phyloP scores from a whole-genome alignment of 2,329 filamentous ascomycete genomes.

The Aspergillus quadricinctus region DNA sequence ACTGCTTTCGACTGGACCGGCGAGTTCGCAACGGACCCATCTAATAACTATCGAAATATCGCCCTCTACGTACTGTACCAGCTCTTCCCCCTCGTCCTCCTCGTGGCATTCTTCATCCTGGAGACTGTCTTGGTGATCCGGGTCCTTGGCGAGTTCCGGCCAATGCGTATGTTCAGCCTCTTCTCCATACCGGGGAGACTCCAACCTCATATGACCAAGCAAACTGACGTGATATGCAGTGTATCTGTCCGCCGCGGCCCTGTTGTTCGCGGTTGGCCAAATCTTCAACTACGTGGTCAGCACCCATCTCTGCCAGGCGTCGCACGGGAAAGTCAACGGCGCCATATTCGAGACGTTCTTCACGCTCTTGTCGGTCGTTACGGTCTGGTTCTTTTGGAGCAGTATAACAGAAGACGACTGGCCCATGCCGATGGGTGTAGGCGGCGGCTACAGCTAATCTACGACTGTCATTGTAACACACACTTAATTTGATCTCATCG shows the following conservation, averaged over 20 bases:
- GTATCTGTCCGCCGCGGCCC: conserved; percentile 67
- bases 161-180: conserved; percentile 63
- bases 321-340: conserved; percentile 82
- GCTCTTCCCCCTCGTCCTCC: conserved; percentile 79
- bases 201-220: neutral
- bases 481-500: neutral
- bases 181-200: neutral
- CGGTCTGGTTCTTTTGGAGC: conserved; percentile 94
- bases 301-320: conserved; percentile 80
- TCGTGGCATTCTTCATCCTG: conserved; percentile 81
- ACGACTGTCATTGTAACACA: neutral
- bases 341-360: conserved; percentile 91
- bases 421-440: conserved; percentile 54
- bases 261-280: conserved; percentile 88
- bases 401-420: conserved; percentile 99
- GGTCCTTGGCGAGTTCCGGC: conserved; percentile 80
- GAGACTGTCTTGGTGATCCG: conserved; percentile 79
- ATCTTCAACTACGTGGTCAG: conserved; percentile 96
- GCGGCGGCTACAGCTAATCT: conserved; percentile 26
- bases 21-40: conserved; percentile 63
- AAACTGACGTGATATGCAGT: conserved; percentile 41
- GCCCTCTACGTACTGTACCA: conserved; percentile 93
- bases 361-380: conserved; percentile 75
- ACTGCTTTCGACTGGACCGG: conserved; percentile 83
- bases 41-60: conserved; percentile 63